Base-by-base conservation (phyloP, 2,329 filamentous ascomycete genomes). In the Cladobotryum protrusum region DNA sequence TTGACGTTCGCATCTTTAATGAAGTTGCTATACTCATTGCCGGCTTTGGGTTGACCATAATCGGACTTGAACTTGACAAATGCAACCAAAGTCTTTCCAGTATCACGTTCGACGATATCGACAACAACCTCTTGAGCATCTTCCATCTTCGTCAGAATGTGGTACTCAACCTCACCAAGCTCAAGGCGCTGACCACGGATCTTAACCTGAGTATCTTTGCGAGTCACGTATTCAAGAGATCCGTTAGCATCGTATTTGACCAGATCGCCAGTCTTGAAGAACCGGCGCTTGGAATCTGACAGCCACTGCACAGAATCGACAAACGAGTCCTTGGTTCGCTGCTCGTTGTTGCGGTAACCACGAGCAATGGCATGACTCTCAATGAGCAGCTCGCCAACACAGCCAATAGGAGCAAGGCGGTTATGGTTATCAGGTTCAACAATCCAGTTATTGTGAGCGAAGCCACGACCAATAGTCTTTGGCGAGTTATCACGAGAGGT, bases 131-230 rank as follows among this genome's bases (percentile, higher is more conserved):
- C 44, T 29, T 50, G n/a, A 1, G 24, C 14, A 13, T 15, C 14
- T 3, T 36, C 15, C 37, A 50, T 4, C 13, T 8, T 33, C 3
- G 36, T 39, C 2, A 15, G 37, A 14, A 48, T 51, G 12, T 51
- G 45, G 12, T 51, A 12, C 3, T 52, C 50, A 17, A 52, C 36
- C 12, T 52, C 50, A 5, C 50, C 50, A 12, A 49, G 3, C 5
- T 52, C 50, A 11, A 52, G 35, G 12, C 50, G 46, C 2, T 41
- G 14, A 5, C 50, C 50, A 13, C 50, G 42, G 13, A 52, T 37
- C 9, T 52, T 52, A 15, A 52, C 32, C 29, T 52, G 50, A 1
- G 18, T 48, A 45, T 49, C 50, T 11, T 49, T 49, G 9, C 50
- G 40, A 5, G 35, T 15, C n/a, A 15, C 18, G 17, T 49, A 52